Evolutionary conservation across 2,329 filamentous ascomycete species (phyloP), one percentile per base, ranked within the genome.

Genomic region (Blumeriella jaapii): DNA sequence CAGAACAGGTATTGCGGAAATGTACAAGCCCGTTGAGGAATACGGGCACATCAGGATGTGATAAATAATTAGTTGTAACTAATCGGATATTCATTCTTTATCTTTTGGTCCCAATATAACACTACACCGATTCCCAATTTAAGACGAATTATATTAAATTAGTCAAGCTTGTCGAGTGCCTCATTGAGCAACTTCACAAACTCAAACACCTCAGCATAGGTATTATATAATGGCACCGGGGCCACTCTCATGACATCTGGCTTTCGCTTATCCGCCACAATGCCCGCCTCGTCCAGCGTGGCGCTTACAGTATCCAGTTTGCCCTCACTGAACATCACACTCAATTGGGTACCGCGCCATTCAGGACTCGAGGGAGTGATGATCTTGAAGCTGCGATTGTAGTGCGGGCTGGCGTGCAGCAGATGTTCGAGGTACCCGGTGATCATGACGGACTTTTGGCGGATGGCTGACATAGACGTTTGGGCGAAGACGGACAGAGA

Each of bases 171-270:
- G n/a, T n/a, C n/a, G n/a, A n/a, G n/a, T n/a, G 51, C 49, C 16
- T 41, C 36, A 17, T 50, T 50, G 47, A 77, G 75, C 10, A 72
- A 59, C 19, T 59, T 56, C 33, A 62, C 64, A 56, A 78, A 78
- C 19, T 59, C 56, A 62, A 66, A 71, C 5, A 86, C 76, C 49
- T 94, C 86, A 40, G 67, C 65, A 54, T 82, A 93, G 0, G 71
- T 74, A 51, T 89, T 89, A 59, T 93, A 94, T 46, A 94, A 57
- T 6, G 86, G 85, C 26, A 82, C 79, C 1, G 87, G 86, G 2
- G 86, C 84, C 1, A 93, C 75, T 2, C 86, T 67, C 32, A 94
- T 78, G 11, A 94, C 86, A 54, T 87, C 78, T 1, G 87, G 86
- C 56, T 82, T 83, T 40, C 86, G 67, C 66, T 91, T 82, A 54